These are phyloP conservation scores for Flaveria sonorensis DNA, from an alignment of 129 eudicot species.

Conservation along the genomic window DNA sequence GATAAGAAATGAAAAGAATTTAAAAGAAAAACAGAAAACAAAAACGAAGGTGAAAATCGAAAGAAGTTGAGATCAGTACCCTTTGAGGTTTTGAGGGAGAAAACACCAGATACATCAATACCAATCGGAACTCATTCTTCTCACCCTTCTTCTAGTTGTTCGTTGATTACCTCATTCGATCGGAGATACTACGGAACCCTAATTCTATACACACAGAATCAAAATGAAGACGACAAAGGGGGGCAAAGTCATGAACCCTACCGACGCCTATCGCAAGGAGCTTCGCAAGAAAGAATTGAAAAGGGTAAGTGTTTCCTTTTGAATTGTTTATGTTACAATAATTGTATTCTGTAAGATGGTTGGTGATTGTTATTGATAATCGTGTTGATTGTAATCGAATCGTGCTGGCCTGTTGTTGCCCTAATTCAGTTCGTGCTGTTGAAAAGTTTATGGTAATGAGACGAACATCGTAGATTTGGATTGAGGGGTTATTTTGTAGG, in stretches of 20 bases:
- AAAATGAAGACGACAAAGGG: conserved; percentile 97
- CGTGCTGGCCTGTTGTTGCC: conserved; percentile 17
- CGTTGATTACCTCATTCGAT: conserved; percentile 10
- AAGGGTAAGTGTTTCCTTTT: conserved; percentile 51
- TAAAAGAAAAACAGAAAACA: not conserved
- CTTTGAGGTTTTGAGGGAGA: conserved; percentile 34
- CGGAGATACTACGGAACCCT: conserved; percentile 7
- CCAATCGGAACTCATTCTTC: conserved; percentile 23
- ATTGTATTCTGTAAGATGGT: not conserved
- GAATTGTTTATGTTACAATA: not conserved
- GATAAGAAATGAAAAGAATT: not conserved
- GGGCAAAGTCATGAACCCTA: conserved; percentile 99
- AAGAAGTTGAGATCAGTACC: conserved; percentile 27
- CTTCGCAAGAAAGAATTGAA: conserved; percentile 93
- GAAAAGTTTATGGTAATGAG: not conserved
- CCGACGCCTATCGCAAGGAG: conserved; percentile 96
- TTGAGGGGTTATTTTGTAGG: not conserved
- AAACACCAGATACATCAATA: not conserved
- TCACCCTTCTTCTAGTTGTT: conserved; percentile 13
- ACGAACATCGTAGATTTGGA: not conserved
- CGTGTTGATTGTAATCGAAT: conserved; percentile 9
- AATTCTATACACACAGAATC: conserved; percentile 19
- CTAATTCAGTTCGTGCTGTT: not conserved
- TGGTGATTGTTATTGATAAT: conserved; percentile 2
- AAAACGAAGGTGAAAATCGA: conserved; percentile 21